These are phyloP conservation scores for Collybiopsis confluens DNA, from an alignment of 768 basidiomycete species.

Conservation along the genomic window DNA sequence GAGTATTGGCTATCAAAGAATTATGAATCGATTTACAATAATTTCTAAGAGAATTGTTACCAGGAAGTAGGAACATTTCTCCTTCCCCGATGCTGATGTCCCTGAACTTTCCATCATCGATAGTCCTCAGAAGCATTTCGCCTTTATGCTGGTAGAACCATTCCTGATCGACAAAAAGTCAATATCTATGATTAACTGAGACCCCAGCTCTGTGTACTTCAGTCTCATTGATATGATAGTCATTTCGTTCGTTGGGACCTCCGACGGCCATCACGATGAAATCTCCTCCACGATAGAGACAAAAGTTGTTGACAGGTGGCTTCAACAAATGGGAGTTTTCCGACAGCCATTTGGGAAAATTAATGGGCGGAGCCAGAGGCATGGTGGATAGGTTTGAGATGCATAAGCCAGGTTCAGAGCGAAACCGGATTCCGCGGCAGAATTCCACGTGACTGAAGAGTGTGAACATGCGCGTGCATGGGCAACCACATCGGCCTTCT, in stretches of 20 bases:
- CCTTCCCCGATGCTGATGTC: conserved; percentile 92
- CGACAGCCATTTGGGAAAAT: conserved; percentile 84
- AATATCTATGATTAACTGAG: no score
- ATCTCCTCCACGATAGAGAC: conserved; percentile 77
- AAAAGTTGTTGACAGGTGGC: conserved; percentile 93
- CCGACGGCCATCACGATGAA: conserved; percentile 96
- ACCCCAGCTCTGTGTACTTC: conserved; percentile 47
- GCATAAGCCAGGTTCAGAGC: background rate
- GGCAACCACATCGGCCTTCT: background rate
- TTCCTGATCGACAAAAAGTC: conserved; percentile 46
- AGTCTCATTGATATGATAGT: conserved; percentile 95
- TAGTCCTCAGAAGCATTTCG: conserved; percentile 82
- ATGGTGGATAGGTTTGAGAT: conserved; percentile 29
- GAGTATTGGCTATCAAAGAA: conserved; percentile 73
- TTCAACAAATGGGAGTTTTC: conserved; percentile 77
- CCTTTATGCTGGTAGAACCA: conserved; percentile 99
- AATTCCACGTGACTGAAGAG: background rate
- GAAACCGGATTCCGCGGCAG: background rate
- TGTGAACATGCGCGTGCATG: background rate
- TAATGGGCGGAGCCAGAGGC: conserved; percentile 79
- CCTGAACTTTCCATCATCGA: conserved; percentile 73
- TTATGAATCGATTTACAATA: background rate
- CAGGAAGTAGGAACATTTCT: conserved; percentile 94
- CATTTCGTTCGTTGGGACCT: conserved; percentile 90
- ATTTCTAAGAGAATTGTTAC: conserved; percentile 34